Evolutionary conservation across 192 early-diverging fungal species (phyloP).

Genomic region (Coemansia sp.): DNA sequence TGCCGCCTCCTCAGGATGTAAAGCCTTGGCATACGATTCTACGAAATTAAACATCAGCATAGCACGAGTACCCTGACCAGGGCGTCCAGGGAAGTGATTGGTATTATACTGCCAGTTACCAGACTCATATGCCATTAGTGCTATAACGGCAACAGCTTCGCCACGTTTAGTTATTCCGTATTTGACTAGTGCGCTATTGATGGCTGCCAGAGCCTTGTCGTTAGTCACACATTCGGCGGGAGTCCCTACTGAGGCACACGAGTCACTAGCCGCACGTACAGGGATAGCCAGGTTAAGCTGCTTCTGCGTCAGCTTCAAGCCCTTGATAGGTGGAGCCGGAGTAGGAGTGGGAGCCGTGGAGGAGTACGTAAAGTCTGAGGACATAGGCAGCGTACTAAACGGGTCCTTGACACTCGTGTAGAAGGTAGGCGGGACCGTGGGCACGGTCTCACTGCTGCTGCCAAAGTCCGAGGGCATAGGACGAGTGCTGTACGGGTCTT

Average conservation of each 20-base stretch:
- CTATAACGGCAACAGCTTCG: conserved; percentile 37
- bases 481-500: conserved; percentile 13
- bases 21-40: conserved; percentile 29
- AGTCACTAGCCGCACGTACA: conserved; percentile 9
- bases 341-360: not conserved
- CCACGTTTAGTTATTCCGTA: conserved; percentile 35
- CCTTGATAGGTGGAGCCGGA: not conserved
- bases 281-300: conserved; percentile 37
- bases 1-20: conserved; percentile 19
- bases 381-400: conserved; percentile 8
- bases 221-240: conserved; percentile 40
- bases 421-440: not conserved
- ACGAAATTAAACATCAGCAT: conserved; percentile 57
- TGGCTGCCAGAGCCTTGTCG: conserved; percentile 23
- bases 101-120: conserved; percentile 52
- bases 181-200: conserved; percentile 43
- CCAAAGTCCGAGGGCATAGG: conserved; percentile 12
- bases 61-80: conserved; percentile 51
- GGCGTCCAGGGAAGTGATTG: conserved; percentile 46
- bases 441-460: not conserved
- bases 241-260: conserved; percentile 15
- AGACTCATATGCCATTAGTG: conserved; percentile 54
- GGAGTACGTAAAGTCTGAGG: conserved; percentile 12
- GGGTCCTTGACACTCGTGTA: conserved; percentile 22
- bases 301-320: conserved; percentile 2